Conservation (phyloP, 805 yeast species). For the Scheffersomyces stipitis region DNA sequence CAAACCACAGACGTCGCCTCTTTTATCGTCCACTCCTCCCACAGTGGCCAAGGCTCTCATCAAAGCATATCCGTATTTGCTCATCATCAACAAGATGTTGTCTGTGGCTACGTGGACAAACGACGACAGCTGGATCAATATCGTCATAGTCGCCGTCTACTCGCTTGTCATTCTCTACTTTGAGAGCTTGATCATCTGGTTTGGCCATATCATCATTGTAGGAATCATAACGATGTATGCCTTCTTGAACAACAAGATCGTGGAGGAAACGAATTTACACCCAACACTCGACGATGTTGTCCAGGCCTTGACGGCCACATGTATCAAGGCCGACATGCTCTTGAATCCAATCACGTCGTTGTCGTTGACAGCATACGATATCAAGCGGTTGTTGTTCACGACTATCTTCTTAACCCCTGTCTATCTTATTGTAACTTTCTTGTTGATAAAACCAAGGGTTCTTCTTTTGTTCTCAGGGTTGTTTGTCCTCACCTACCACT, state of each 20-base stretch:
- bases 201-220: slow-evolving; percentile 77
- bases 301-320: slow-evolving; percentile 69
- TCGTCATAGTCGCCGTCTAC: slow-evolving; percentile 57
- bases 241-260: slow-evolving; percentile 54
- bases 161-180: slow-evolving; percentile 69
- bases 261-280: slow-evolving; percentile 56
- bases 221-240: slow-evolving; percentile 61
- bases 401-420: slow-evolving; percentile 84
- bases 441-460: slow-evolving; percentile 69
- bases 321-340: slow-evolving; percentile 73
- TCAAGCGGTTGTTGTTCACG: slow-evolving; percentile 77
- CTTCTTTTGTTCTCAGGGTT: slow-evolving; percentile 59
- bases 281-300: slow-evolving; percentile 89
- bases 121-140: slow-evolving; percentile 75
- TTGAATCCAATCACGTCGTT: slow-evolving; percentile 76
- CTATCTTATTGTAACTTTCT: slow-evolving; percentile 67
- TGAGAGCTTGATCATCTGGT: slow-evolving; percentile 72
- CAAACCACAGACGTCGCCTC: slow-evolving; percentile 66
- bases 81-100: slow-evolving; percentile 66
- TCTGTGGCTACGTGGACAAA: slow-evolving; percentile 89
- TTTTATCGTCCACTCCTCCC: slow-evolving; percentile 87
- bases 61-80: slow-evolving; percentile 80
- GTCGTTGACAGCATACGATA: slow-evolving; percentile 73
- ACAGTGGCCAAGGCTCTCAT: slow-evolving; percentile 81
- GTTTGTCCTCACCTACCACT: slow-evolving; percentile 77